phyloP scores from a whole-genome alignment of 768 basidiomycete species.

The Hypholoma sublateritium region DNA sequence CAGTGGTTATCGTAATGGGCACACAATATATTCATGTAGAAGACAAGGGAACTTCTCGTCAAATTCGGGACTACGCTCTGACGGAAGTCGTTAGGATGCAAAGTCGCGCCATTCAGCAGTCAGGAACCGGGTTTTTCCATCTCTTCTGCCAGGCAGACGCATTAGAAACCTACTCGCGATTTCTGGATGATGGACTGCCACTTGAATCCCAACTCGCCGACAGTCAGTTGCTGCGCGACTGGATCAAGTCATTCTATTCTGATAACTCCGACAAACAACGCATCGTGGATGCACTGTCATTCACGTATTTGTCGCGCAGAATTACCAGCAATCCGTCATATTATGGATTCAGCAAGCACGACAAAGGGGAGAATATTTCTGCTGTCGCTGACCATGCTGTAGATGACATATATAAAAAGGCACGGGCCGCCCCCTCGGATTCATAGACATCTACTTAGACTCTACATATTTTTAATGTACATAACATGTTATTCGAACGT shows the following conservation, averaged over 20 bases:
- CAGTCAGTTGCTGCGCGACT: slow-evolving; percentile 41
- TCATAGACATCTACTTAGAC: neutral
- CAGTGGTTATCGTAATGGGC: slow-evolving; percentile 85
- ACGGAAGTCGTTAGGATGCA: slow-evolving; percentile 92
- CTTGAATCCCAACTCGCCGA: slow-evolving; percentile 79
- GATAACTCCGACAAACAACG: slow-evolving; percentile 50
- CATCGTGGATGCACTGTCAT: slow-evolving; percentile 73
- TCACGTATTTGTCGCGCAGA: slow-evolving; percentile 76
- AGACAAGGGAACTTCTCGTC: slow-evolving; percentile 52
- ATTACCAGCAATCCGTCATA: slow-evolving; percentile 80
- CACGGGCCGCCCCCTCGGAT: neutral
- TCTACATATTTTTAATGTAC: neutral
- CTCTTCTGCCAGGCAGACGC: slow-evolving; percentile 90
- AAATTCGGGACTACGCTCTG: slow-evolving; percentile 77
- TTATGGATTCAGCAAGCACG: slow-evolving; percentile 58
- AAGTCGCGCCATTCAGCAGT: slow-evolving; percentile 72
- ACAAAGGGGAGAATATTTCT: slow-evolving; percentile 60
- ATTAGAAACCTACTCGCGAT: slow-evolving; percentile 76
- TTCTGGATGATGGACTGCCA: slow-evolving; percentile 86
- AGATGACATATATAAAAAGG: slow-evolving; percentile 16
- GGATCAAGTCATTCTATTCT: slow-evolving; percentile 21
- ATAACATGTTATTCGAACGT: neutral
- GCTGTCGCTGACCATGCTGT: slow-evolving; percentile 62
- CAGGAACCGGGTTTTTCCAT: slow-evolving; percentile 65
- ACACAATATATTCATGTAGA: slow-evolving; percentile 76